Evolutionary conservation across 257 asterid species (phyloP).

Genomic region (Jasminum sambac): DNA sequence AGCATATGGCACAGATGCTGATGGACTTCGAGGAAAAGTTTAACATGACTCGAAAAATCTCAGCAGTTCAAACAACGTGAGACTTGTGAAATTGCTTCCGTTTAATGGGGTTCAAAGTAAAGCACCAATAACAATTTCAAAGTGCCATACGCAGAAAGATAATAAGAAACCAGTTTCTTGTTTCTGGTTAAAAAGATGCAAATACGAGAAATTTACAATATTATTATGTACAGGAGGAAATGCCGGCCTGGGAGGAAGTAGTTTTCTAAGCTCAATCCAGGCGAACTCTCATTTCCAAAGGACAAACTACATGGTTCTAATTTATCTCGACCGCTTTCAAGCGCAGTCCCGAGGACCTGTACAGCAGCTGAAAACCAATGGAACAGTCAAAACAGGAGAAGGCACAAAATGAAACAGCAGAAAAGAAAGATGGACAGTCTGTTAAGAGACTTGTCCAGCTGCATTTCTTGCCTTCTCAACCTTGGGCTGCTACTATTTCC

Average conservation of each 20-base stretch:
- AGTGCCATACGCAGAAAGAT: neutral
- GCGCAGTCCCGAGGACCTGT: conserved; percentile 27
- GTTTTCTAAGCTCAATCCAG: neutral
- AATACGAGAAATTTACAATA: neutral
- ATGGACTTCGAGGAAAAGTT: neutral
- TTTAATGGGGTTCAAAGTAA: neutral
- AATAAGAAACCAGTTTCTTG: neutral
- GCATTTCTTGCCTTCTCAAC: conserved; percentile 77
- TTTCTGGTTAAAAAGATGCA: neutral
- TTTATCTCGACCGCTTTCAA: conserved; percentile 23
- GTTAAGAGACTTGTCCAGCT: conserved; percentile 71
- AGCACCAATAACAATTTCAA: neutral
- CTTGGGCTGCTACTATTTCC: conserved; percentile 62
- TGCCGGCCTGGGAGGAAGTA: conserved; percentile 8
- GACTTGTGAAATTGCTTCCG: neutral
- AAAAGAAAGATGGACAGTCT: conserved; percentile 67
- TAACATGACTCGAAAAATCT: neutral
- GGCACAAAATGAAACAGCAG: conserved; percentile 73
- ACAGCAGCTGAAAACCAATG: conserved; percentile 33
- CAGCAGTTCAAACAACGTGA: neutral
- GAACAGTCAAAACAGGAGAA: conserved; percentile 59
- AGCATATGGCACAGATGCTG: neutral
- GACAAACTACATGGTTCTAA: conserved; percentile 28
- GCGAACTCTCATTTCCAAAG: conserved; percentile 13
- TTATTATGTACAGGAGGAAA: conserved; percentile 16